Evolutionary conservation across 139 green algal species (phyloP).

Genomic region (Micractinium conductrix): DNA sequence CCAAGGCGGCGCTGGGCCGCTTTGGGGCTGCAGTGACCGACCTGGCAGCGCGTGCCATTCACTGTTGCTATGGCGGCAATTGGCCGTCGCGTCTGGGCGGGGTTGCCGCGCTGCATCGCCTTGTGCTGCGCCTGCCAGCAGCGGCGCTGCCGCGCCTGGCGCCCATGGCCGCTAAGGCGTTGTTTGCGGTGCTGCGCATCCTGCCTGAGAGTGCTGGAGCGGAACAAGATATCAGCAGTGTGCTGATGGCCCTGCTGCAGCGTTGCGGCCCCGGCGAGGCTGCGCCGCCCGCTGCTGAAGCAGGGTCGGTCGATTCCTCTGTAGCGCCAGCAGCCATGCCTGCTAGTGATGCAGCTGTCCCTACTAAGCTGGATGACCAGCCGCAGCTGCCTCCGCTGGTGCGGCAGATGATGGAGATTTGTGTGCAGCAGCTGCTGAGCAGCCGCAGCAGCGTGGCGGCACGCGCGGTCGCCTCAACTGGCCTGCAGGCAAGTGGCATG

Average conservation of each 20-base stretch:
- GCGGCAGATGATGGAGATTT: conserved; percentile 19
- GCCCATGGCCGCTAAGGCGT: conserved; percentile 56
- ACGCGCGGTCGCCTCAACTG: not conserved
- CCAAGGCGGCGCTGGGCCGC: not conserved
- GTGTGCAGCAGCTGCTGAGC: conserved; percentile 30
- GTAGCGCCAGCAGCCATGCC: no score
- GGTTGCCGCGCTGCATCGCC: conserved; percentile 62
- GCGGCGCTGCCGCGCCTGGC: conserved; percentile 51
- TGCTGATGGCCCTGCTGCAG: not conserved
- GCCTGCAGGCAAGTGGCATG: not conserved
- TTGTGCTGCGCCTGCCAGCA: conserved; percentile 52
- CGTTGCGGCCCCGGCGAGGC: not conserved
- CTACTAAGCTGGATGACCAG: no score
- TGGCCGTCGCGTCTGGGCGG: conserved; percentile 87
- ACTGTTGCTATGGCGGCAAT: conserved; percentile 87
- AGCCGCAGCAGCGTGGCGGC: conserved; percentile 25
- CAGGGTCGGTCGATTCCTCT: no score
- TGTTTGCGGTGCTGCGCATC: conserved; percentile 77
- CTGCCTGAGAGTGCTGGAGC: conserved; percentile 73
- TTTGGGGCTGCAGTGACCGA: conserved; percentile 73
- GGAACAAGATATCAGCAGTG: not conserved
- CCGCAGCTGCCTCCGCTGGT: not conserved
- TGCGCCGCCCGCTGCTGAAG: no score
- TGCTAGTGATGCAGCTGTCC: no score
- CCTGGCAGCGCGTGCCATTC: conserved; percentile 81